A percentile compares a stretch with the other conserved stretches of the same genome.
These are phyloP conservation scores for Lachnellula occidentalis DNA, from an alignment of 2,329 filamentous ascomycete species.

Conservation along the genomic window DNA sequence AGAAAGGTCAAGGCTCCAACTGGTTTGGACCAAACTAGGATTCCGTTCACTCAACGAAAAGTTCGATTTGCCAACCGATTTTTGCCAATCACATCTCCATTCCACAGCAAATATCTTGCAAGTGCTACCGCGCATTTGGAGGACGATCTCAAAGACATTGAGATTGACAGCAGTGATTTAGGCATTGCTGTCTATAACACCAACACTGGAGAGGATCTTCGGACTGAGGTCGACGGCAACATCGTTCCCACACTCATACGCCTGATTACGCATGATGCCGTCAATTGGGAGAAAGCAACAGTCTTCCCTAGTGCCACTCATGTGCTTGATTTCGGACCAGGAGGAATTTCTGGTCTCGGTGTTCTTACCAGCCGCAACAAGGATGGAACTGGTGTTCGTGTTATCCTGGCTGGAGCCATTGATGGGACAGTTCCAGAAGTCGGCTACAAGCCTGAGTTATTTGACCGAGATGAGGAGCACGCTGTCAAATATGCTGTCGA, in stretches of 20 bases:
- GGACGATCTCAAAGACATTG: conserved; percentile 78
- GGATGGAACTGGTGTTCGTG: conserved; percentile 93
- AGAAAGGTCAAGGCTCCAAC: conserved; percentile 97
- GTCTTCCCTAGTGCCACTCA: conserved; percentile 87
- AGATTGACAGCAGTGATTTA: conserved; percentile 67
- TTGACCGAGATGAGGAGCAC: conserved; percentile 91
- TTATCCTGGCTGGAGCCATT: conserved; percentile 91
- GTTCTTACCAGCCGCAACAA: conserved; percentile 98
- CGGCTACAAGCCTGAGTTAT: conserved; percentile 96
- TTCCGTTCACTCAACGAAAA: conserved; percentile 94
- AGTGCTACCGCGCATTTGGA: conserved; percentile 79
- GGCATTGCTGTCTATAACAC: conserved; percentile 88
- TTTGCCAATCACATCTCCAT: conserved; percentile 93
- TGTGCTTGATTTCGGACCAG: conserved; percentile 93
- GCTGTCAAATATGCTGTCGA: conserved; percentile 92
- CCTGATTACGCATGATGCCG: conserved; percentile 89
- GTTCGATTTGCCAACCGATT: conserved; percentile 95
- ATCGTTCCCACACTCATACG: conserved; percentile 82
- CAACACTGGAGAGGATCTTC: conserved; percentile 79
- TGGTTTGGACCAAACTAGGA: conserved; percentile 90
- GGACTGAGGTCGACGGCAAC: conserved; percentile 63
- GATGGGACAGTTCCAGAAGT: conserved; percentile 86
- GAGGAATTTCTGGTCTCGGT: conserved; percentile 92
- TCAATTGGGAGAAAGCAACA: conserved; percentile 95
- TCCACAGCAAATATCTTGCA: conserved; percentile 91